Evolutionary conservation across 2,329 filamentous ascomycete genomes (phyloP).

Genomic region (Ophiosphaerella narmari): DNA sequence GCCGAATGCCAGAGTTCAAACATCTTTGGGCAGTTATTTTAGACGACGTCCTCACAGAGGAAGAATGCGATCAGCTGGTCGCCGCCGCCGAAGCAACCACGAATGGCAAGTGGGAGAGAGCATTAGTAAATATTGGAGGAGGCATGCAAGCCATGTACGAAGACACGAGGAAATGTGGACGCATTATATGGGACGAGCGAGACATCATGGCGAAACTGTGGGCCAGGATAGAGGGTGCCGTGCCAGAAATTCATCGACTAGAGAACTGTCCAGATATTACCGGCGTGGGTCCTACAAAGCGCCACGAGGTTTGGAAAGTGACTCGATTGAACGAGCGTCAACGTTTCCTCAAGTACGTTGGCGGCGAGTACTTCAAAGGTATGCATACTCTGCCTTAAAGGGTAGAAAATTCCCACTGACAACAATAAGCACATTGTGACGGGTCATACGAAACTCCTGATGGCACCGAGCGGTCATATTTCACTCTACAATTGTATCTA

Average conservation of each 20-base stretch:
- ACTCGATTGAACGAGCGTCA: constrained; percentile 70
- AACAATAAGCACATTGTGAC: constrained; percentile 66
- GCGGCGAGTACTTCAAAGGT: constrained; percentile 73
- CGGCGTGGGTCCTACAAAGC: constrained; percentile 50
- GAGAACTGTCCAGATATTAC: constrained; percentile 46
- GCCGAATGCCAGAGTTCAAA: constrained; percentile 57
- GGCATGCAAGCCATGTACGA: constrained; percentile 63
- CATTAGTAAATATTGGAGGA: constrained; percentile 68
- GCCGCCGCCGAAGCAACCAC: constrained; percentile 38
- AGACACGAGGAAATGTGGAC: constrained; percentile 70
- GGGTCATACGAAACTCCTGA: constrained; percentile 64
- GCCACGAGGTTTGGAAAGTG: constrained; percentile 50
- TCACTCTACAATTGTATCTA: constrained; percentile 62
- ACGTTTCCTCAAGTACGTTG: constrained; percentile 73
- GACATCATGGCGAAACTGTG: constrained; percentile 67
- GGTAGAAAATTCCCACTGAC: constrained; percentile 15
- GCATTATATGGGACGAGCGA: constrained; percentile 74
- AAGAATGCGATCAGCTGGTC: constrained; percentile 60
- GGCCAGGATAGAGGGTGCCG: constrained; percentile 56
- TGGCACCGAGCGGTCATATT: constrained; percentile 55
- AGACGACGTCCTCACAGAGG: constrained; percentile 65
- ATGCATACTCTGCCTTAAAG: constrained; percentile 2
- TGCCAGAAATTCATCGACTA: constrained; percentile 56
- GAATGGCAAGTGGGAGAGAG: constrained; percentile 63
- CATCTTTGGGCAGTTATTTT: constrained; percentile 64